phyloP scores from a whole-genome alignment of 352 stramenopile genomes.

The Poterioochromonas sp. region DNA sequence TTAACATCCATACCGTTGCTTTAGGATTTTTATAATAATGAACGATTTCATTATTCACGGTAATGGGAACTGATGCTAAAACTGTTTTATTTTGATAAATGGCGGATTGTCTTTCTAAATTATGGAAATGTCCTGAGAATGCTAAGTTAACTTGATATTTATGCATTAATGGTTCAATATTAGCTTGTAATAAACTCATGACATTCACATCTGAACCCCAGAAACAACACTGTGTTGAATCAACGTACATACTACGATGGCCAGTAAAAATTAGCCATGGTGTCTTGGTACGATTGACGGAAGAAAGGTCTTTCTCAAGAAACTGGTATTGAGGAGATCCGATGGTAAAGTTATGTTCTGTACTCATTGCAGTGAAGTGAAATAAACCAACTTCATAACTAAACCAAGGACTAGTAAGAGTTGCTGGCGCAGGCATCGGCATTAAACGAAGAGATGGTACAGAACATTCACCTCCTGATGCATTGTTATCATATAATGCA shows the following conservation, averaged over 20 bases:
- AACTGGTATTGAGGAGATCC: conserved; percentile 63
- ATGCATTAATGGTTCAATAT: conserved; percentile 64
- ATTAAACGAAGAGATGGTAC: not conserved
- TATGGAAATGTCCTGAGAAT: conserved; percentile 70
- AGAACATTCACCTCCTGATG: not conserved
- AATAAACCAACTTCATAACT: conserved; percentile 41
- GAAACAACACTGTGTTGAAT: conserved; percentile 8
- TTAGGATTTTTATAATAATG: conserved; percentile 48
- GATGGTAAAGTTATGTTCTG: conserved; percentile 65
- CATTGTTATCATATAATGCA: conserved; percentile 21
- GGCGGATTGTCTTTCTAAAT: conserved; percentile 65
- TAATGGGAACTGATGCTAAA: too few species aligned
- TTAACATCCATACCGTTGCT: conserved; percentile 61
- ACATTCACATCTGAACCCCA: conserved; percentile 46
- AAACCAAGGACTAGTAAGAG: not conserved
- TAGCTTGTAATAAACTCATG: conserved; percentile 60
- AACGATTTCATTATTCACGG: not conserved
- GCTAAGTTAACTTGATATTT: conserved; percentile 68
- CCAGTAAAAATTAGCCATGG: conserved; percentile 67
- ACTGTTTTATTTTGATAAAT: too few species aligned
- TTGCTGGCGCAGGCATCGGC: conserved; percentile 43
- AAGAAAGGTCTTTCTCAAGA: conserved; percentile 61
- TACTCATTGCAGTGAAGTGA: conserved; percentile 67
- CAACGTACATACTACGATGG: conserved; percentile 59
- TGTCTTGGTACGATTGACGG: conserved; percentile 57